Evolutionary conservation across 805 yeast species (phyloP), one percentile per base, ranked within the genome.

Genomic region (Metschnikowia arizonensis): DNA sequence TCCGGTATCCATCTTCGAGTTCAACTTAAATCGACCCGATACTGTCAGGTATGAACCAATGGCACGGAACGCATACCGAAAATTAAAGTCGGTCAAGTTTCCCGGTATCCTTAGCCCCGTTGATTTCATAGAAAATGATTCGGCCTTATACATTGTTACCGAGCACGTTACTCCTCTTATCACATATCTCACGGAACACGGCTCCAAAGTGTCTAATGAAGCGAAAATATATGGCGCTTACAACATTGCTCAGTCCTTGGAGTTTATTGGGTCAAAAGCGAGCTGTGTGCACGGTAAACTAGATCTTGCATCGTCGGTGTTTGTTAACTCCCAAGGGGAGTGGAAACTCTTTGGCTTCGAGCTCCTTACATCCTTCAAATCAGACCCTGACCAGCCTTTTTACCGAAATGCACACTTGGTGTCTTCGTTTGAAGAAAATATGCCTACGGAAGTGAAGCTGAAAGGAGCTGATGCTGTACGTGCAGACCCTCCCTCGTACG

Each of bases 331-430:
- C 10, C 76, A 72, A 25, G 96, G 97, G 11, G 95, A 85, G 57
- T 88, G 96, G 91, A 83, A 80, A 48, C 60, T 90, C 23, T 85
- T 85, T 47, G 96, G 96, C 1, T 81, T 89, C 56, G 97, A 90
- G 62, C 62, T 83, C 1, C 64, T 80, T 29, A 73, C 83, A 1
- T 76, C 70, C 44, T 59, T 76, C 34, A 66, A 54, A 8, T 67
- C 76, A 4, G 81, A 72, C 50, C 73, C 74, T 15, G 73, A 74
- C 15, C 69, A 64, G 40, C 74, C 75, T 17, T 59, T 66, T 9
- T 76, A 70, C 50, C 60, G 73, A 30, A 59, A 60, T 33, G 71
- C 59, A n/a, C 55, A 37, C 32, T 50, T 18, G 28, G 52, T 49
- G 34, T 63, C 62, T 21, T 47, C 57, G 18, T 55, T 62, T 55